Conservation (phyloP, 2,329 filamentous ascomycete species). For the Aspergillus viridinutans region DNA sequence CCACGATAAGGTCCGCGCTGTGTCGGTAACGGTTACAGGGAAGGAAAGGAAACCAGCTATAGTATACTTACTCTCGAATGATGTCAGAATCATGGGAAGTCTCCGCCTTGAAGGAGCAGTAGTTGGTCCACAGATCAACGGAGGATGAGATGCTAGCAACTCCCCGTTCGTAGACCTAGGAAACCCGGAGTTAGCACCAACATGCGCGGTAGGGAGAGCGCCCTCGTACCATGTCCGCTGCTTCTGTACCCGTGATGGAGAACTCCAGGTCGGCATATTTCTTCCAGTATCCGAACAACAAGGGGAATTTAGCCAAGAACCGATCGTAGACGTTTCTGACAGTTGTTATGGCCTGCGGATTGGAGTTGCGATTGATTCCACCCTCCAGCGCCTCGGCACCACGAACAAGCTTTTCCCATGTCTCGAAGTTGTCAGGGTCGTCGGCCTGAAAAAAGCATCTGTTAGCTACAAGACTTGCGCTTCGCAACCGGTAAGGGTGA, state of each 20-base stretch:
- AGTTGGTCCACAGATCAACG: slow-evolving; percentile 95
- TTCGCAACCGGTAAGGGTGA: slow-evolving; percentile 14
- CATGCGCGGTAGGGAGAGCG: not conserved
- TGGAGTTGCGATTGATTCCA: slow-evolving; percentile 93
- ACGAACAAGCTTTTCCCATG: slow-evolving; percentile 88
- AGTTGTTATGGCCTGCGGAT: slow-evolving; percentile 82
- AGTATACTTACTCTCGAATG: slow-evolving; percentile 98
- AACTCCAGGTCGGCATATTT: slow-evolving; percentile 98
- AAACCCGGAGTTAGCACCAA: slow-evolving; percentile 4
- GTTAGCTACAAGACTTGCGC: slow-evolving; percentile 4
- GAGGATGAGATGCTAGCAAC: slow-evolving; percentile 90
- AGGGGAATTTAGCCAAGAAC: slow-evolving; percentile 89
- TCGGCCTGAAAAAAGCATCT: slow-evolving; percentile 43
- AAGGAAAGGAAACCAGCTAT: slow-evolving; percentile 62
- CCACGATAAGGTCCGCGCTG: slow-evolving; percentile 38
- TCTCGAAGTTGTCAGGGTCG: slow-evolving; percentile 87
- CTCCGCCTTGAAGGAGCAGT: slow-evolving; percentile 96
- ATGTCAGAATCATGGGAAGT: slow-evolving; percentile 91
- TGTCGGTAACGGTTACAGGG: slow-evolving; percentile 49
- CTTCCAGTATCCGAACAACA: slow-evolving; percentile 99
- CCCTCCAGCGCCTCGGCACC: slow-evolving; percentile 82
- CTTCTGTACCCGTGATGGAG: slow-evolving; percentile 92
- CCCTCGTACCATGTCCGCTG: slow-evolving; percentile 80
- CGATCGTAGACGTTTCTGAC: slow-evolving; percentile 85
- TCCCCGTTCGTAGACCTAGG: slow-evolving; percentile 87